These are phyloP conservation scores for Blastobotrys capitulatus DNA, from an alignment of 1,139 yeast genomes.

Conservation along the genomic window DNA sequence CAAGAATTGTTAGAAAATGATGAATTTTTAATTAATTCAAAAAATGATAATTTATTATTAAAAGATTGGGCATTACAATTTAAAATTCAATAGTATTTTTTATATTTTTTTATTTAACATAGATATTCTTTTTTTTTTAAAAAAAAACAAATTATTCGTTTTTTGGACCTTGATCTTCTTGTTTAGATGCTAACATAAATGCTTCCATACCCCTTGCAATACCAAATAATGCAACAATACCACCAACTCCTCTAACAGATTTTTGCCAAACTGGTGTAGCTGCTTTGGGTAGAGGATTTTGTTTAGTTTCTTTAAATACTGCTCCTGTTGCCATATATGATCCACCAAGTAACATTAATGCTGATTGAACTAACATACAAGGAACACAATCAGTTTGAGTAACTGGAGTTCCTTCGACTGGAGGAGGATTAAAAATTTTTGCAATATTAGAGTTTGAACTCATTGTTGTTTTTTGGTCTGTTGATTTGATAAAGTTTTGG, in stretches of 20 bases:
- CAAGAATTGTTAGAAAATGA: slow-evolving; percentile 47
- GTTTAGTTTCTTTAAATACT: slow-evolving; percentile 41
- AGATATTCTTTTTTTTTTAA: background rate
- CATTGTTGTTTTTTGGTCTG: background rate
- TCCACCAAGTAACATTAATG: slow-evolving; percentile 54
- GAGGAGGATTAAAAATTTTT: slow-evolving; percentile 55
- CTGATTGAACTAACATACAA: slow-evolving; percentile 59
- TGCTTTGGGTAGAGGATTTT: slow-evolving; percentile 27
- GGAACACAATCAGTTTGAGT: slow-evolving; percentile 43
- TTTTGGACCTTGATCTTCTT: background rate
- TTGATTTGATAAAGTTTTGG: too few relatives aligned
- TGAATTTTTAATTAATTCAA: slow-evolving; percentile 44
- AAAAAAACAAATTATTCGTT: background rate
- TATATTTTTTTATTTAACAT: too few relatives aligned
- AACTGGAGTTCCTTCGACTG: slow-evolving; percentile 30
- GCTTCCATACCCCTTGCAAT: slow-evolving; percentile 53
- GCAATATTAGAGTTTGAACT: slow-evolving; percentile 45
- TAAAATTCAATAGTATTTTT: slow-evolving; percentile 5
- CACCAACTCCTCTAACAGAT: slow-evolving; percentile 47
- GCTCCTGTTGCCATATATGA: slow-evolving; percentile 49
- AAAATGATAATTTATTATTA: slow-evolving; percentile 39
- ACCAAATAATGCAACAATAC: slow-evolving; percentile 49
- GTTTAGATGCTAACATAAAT: slow-evolving; percentile 24
- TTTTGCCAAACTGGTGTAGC: slow-evolving; percentile 56
- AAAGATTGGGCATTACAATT: slow-evolving; percentile 45